Evolutionary conservation across 305 asterid species (phyloP).

Genomic region (Solanum hybrid): DNA sequence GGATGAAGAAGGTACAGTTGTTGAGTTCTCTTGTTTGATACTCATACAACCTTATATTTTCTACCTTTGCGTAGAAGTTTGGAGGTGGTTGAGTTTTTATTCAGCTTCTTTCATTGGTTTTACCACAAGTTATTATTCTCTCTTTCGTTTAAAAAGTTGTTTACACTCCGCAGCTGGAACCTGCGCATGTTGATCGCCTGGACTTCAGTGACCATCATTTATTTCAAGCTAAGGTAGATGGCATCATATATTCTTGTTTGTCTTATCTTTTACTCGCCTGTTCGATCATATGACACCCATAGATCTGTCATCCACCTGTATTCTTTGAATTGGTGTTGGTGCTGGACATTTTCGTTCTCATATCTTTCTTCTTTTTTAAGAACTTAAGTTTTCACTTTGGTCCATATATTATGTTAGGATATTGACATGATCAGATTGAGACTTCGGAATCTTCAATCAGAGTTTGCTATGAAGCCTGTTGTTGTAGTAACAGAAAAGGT

Average conservation of each 20-base stretch:
- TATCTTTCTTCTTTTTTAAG: not conserved
- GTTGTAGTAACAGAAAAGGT: slow-evolving; percentile 85
- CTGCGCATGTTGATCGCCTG: slow-evolving; percentile 53
- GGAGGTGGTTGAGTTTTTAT: not conserved
- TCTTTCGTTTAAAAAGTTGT: not conserved
- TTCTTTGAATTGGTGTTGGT: not conserved
- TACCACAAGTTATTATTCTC: not conserved
- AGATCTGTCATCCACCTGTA: not conserved
- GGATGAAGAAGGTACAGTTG: slow-evolving; percentile 39
- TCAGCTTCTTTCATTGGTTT: not conserved
- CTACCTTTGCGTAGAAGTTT: not conserved
- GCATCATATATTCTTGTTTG: not conserved
- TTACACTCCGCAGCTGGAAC: slow-evolving; percentile 59
- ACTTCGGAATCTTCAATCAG: slow-evolving; percentile 48
- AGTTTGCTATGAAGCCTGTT: slow-evolving; percentile 42
- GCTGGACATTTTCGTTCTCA: not conserved
- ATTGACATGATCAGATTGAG: slow-evolving; percentile 38
- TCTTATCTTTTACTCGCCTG: not conserved
- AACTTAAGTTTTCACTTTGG: not conserved
- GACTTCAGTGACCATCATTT: slow-evolving; percentile 83
- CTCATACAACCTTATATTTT: not conserved
- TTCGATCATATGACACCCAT: not conserved
- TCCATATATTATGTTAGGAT: slow-evolving; percentile 38
- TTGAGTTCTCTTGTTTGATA: not conserved
- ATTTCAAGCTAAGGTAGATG: slow-evolving; percentile 44